Evolutionary conservation across 192 early-diverging fungal genomes (phyloP).

Genomic region (Gamsiella multidivaricata): DNA sequence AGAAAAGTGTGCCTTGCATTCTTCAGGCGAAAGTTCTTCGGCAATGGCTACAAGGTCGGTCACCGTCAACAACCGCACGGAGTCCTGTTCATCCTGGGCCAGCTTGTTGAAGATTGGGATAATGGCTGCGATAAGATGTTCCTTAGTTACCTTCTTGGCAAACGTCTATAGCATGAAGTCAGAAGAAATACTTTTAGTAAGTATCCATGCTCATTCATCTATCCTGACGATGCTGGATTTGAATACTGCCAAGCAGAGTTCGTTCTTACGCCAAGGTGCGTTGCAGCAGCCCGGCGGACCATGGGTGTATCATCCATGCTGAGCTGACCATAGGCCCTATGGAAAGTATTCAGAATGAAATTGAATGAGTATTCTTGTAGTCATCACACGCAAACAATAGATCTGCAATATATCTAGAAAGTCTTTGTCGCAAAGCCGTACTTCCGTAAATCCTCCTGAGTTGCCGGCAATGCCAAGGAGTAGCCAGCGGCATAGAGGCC

Average conservation of each 20-base stretch:
- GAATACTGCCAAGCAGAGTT: background rate
- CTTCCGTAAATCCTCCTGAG: slow-evolving; percentile 89
- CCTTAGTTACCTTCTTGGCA: slow-evolving; percentile 74
- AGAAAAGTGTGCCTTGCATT: slow-evolving; percentile 80
- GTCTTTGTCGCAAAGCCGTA: too few species aligned
- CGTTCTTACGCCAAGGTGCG: slow-evolving; percentile 75
- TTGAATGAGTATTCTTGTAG: too few species aligned
- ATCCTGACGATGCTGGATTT: too few species aligned
- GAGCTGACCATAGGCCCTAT: slow-evolving; percentile 82
- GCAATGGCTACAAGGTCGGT: slow-evolving; percentile 92
- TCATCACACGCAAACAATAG: too few species aligned
- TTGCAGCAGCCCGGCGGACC: slow-evolving; percentile 95
- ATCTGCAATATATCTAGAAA: background rate
- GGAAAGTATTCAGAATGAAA: background rate
- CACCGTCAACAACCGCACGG: slow-evolving; percentile 94
- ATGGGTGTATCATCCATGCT: slow-evolving; percentile 96
- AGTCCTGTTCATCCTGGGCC: slow-evolving; percentile 92
- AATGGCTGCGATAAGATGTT: slow-evolving; percentile 82
- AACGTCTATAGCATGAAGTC: slow-evolving; percentile 63
- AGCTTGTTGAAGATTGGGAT: slow-evolving; percentile 88
- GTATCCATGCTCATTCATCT: too few species aligned
- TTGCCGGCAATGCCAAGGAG: slow-evolving; percentile 69
- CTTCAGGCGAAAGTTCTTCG: slow-evolving; percentile 79
- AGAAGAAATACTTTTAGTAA: background rate
- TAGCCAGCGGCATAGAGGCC: slow-evolving; percentile 94